phyloP scores from a whole-genome alignment of 2,329 filamentous ascomycete species.

The Aspergillus arachidicola region DNA sequence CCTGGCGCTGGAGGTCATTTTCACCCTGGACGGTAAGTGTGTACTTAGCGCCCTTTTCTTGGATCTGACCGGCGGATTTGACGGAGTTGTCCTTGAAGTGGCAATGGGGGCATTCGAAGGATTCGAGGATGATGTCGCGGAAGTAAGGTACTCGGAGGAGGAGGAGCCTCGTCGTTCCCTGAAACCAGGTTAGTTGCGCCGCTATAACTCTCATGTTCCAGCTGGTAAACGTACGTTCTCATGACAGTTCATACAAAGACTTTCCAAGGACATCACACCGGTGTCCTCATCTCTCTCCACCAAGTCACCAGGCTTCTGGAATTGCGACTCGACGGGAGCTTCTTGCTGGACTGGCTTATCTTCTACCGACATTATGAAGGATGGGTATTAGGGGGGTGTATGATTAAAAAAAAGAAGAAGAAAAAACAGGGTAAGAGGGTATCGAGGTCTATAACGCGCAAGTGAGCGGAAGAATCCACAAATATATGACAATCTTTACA shows the following conservation, averaged over 20 bases:
- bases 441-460: neutral
- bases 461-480: neutral
- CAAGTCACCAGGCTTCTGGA: slow-evolving; percentile 42
- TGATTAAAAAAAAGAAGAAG: too few species aligned
- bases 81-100: slow-evolving; percentile 89
- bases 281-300: slow-evolving; percentile 44
- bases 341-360: slow-evolving; percentile 20
- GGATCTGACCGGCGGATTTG: slow-evolving; percentile 87
- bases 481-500: neutral
- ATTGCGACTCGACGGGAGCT: slow-evolving; percentile 33
- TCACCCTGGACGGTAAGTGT: slow-evolving; percentile 74
- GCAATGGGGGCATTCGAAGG: slow-evolving; percentile 90
- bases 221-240: slow-evolving; percentile 68
- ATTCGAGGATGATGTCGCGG: slow-evolving; percentile 96
- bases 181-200: slow-evolving; percentile 15
- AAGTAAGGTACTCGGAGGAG: slow-evolving; percentile 95
- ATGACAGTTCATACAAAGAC: slow-evolving; percentile 83
- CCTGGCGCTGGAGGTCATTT: slow-evolving; percentile 78
- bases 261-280: slow-evolving; percentile 59
- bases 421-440: slow-evolving; percentile 8
- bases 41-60: slow-evolving; percentile 83
- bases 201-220: neutral
- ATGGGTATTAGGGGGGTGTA: neutral
- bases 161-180: slow-evolving; percentile 84
- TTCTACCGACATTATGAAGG: slow-evolving; percentile 31